Evolutionary conservation across 805 yeast genomes (phyloP).

Genomic region (Yamadazyma sp.): DNA sequence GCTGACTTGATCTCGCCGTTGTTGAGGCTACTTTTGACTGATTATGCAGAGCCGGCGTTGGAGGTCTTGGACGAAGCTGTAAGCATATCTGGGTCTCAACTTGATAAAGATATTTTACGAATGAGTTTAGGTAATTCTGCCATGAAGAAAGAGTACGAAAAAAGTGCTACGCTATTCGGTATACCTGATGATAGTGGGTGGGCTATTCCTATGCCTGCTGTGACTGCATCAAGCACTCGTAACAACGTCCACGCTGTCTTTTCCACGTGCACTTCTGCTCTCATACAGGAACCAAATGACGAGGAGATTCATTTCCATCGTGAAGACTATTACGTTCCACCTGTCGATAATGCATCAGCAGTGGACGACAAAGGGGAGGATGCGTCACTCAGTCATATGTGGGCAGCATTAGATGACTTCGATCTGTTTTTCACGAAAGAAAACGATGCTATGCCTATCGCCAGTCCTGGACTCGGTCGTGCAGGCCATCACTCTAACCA

Average conservation of each 20-base stretch:
- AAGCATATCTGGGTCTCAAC: conserved; percentile 82
- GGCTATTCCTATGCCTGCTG: conserved; percentile 95
- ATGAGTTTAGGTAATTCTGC: conserved; percentile 86
- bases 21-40: conserved; percentile 74
- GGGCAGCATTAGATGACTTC: conserved; percentile 87
- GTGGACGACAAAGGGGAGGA: conserved; percentile 60
- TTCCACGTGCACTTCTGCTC: conserved; percentile 65
- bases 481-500: conserved; percentile 1
- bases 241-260: conserved; percentile 95
- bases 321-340: conserved; percentile 53
- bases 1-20: conserved; percentile 94
- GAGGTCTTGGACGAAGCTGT: conserved; percentile 87
- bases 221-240: conserved; percentile 83
- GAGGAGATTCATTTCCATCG: conserved; percentile 54
- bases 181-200: conserved; percentile 95
- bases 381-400: conserved; percentile 81
- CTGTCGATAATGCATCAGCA: conserved; percentile 48
- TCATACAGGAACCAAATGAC: conserved; percentile 35
- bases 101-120: conserved; percentile 88
- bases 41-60: conserved; percentile 83
- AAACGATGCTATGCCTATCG: conserved; percentile 13
- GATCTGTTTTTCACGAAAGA: conserved; percentile 81
- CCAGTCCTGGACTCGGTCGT: conserved; percentile 4
- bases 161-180: conserved; percentile 87
- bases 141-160: conserved; percentile 76